Evolutionary conservation across 140 eudicot species (phyloP).

Genomic region (Anethum foeniculum): DNA sequence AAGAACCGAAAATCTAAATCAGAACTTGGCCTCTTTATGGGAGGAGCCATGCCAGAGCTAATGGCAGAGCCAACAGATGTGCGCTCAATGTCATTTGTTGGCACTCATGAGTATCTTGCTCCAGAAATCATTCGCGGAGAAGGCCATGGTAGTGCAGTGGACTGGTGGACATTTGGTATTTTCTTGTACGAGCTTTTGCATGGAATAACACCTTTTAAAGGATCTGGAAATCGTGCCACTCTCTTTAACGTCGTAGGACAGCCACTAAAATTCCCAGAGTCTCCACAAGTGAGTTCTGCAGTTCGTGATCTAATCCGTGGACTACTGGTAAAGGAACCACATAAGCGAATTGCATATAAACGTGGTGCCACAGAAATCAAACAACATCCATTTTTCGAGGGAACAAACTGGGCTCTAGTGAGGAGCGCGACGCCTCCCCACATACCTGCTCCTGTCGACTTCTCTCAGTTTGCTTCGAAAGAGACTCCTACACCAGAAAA

Average conservation of each 20-base stretch:
- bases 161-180: constrained; percentile 58
- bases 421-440: constrained; percentile 44
- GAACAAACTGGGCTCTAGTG: constrained; percentile 49
- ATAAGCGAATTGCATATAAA: constrained; percentile 43
- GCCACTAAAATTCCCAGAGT: constrained; percentile 40
- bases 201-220: constrained; percentile 51
- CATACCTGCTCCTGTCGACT: constrained; percentile 42
- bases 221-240: constrained; percentile 39
- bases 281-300: constrained; percentile 26
- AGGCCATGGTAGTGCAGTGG: constrained; percentile 55
- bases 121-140: constrained; percentile 51
- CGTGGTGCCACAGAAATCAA: constrained; percentile 53
- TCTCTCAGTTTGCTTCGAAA: constrained; percentile 35
- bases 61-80: constrained; percentile 48
- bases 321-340: constrained; percentile 48
- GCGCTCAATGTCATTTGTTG: constrained; percentile 47
- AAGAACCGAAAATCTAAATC: constrained; percentile 42
- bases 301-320: constrained; percentile 43
- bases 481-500: constrained; percentile 27
- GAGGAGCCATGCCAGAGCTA: constrained; percentile 41
- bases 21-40: constrained; percentile 40
- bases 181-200: constrained; percentile 41
- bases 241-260: constrained; percentile 45
- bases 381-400: constrained; percentile 53
- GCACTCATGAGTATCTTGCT: constrained; percentile 49